phyloP scores from a whole-genome alignment of 768 basidiomycete genomes.

The Phylloporus sp. region DNA sequence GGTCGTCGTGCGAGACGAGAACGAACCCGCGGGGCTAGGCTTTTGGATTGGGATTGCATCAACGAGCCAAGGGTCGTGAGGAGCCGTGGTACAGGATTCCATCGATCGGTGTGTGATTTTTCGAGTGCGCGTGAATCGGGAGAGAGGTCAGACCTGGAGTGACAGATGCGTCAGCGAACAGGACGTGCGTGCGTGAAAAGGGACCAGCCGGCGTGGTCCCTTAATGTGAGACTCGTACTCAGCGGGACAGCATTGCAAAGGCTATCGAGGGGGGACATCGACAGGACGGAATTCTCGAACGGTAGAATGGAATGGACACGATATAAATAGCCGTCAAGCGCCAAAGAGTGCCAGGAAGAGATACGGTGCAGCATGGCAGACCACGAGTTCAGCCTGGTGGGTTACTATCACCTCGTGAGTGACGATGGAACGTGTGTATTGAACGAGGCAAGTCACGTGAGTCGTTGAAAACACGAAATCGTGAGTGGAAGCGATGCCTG shows the following conservation, averaged over 20 bases:
- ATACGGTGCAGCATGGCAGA: not conserved
- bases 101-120: not conserved
- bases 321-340: not conserved
- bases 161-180: not conserved
- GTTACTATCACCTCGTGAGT: not conserved
- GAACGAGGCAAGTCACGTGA: not conserved
- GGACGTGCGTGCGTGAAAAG: not conserved
- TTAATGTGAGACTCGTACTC: not conserved
- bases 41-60: constrained; percentile 6
- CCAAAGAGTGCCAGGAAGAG: not conserved
- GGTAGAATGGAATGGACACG: not conserved
- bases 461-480: not conserved
- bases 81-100: not conserved
- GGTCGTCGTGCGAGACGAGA: not conserved
- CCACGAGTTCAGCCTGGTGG: not conserved
- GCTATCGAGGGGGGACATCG: not conserved
- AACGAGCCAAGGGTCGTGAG: no score
- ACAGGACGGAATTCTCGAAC: not conserved
- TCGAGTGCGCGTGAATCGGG: not conserved
- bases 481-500: not conserved
- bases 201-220: not conserved
- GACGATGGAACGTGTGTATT: not conserved
- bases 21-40: not conserved
- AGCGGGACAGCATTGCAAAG: not conserved
- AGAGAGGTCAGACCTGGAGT: not conserved